These are phyloP conservation scores for Naganishia liquefaciens DNA, from an alignment of 1,284 basidiomycete genomes.

Conservation along the genomic window DNA sequence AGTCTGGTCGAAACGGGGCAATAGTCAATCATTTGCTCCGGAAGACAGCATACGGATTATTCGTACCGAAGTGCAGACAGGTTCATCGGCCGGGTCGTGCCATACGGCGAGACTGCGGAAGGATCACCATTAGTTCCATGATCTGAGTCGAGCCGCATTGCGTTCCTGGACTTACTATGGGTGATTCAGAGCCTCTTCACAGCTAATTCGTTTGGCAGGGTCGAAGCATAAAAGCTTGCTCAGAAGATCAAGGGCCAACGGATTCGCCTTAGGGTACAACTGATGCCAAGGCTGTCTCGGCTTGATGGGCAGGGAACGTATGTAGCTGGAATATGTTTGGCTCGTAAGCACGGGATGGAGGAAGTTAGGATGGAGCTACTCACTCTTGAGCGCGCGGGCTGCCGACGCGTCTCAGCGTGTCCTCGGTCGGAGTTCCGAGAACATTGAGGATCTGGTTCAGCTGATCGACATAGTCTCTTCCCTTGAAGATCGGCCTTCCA, in stretches of 20 bases:
- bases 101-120: constrained; percentile 68
- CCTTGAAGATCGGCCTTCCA: constrained; percentile 98
- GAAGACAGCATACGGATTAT: constrained; percentile 41
- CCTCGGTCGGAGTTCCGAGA: constrained; percentile 93
- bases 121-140: background rate
- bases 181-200: constrained; percentile 92
- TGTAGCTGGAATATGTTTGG: constrained; percentile 61
- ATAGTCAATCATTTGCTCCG: constrained; percentile 24
- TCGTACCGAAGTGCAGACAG: constrained; percentile 69
- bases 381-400: constrained; percentile 71
- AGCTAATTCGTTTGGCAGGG: constrained; percentile 90
- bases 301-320: constrained; percentile 95
- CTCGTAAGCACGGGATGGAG: background rate
- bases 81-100: constrained; percentile 93
- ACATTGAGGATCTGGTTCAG: constrained; percentile 98
- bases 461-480: constrained; percentile 97
- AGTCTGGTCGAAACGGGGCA: constrained; percentile 58
- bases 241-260: constrained; percentile 88
- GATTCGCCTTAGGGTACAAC: constrained; percentile 90
- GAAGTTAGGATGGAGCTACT: constrained; percentile 27
- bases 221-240: constrained; percentile 93
- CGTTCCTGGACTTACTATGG: constrained; percentile 66
- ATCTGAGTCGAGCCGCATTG: background rate
- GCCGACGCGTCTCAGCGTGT: constrained; percentile 91
- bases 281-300: constrained; percentile 87